Evolutionary conservation across 148 eudicot species (phyloP).

Genomic region (Heliamphora exappendiculata): DNA sequence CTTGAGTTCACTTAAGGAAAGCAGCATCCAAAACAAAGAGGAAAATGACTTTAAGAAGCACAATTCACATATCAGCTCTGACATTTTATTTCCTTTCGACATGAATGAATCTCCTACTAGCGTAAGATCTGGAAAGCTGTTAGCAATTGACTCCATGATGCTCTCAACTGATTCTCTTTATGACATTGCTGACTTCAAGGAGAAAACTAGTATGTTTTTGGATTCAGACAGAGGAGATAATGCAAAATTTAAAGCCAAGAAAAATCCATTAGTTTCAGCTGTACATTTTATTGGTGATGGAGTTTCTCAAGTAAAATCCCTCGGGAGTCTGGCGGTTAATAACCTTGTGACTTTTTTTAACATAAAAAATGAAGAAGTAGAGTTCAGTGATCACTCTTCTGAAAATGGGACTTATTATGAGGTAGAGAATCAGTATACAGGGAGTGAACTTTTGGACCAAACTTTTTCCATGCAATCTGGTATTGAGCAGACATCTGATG

Average conservation of each 20-base stretch:
- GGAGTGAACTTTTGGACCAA: slow-evolving; percentile 33
- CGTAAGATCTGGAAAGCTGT: slow-evolving; percentile 30
- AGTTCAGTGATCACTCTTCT: slow-evolving; percentile 35
- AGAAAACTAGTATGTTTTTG: slow-evolving; percentile 22
- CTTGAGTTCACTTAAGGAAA: slow-evolving; percentile 26
- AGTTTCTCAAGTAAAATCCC: slow-evolving; percentile 89
- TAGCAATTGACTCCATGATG: too few species aligned
- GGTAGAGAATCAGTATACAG: slow-evolving; percentile 33
- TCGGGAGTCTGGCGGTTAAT: slow-evolving; percentile 86
- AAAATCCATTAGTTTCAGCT: slow-evolving; percentile 74
- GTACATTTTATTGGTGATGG: slow-evolving; percentile 88
- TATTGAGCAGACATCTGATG: slow-evolving; percentile 61
- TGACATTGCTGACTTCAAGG: slow-evolving; percentile 78
- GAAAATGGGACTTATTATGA: slow-evolving; percentile 40
- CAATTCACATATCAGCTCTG: slow-evolving; percentile 22
- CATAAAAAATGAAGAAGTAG: slow-evolving; percentile 56
- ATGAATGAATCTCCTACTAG: slow-evolving; percentile 43
- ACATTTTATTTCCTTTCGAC: slow-evolving; percentile 34
- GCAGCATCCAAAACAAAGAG: slow-evolving; percentile 13
- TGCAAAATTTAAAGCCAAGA: slow-evolving; percentile 48
- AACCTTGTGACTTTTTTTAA: slow-evolving; percentile 83
- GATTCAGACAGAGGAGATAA: slow-evolving; percentile 32
- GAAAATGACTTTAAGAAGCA: too few species aligned
- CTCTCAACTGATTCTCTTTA: too few species aligned
- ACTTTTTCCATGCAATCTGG: slow-evolving; percentile 77